These are phyloP conservation scores for Aspergillus sp. DNA, from an alignment of 2,329 filamentous ascomycete species.

Conservation along the genomic window DNA sequence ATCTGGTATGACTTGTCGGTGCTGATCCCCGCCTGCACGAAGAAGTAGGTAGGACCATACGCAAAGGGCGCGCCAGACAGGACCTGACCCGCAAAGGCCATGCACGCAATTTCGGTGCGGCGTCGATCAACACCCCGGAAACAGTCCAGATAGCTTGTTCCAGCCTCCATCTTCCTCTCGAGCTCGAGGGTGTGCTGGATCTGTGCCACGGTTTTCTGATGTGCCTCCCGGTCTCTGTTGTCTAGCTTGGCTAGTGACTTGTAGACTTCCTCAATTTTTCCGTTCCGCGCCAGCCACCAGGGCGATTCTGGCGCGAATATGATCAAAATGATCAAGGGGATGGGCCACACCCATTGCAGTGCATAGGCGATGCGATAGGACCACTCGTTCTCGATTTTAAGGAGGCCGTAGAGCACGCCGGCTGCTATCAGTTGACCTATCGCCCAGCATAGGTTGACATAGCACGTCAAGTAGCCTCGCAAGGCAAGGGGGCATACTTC, in stretches of 20 bases:
- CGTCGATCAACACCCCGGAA: conserved; percentile 34
- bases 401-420: conserved; percentile 31
- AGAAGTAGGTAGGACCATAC: conserved; percentile 41
- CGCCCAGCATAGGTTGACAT: conserved; percentile 43
- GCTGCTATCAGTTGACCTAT: conserved; percentile 28
- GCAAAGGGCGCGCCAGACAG: conserved; percentile 35
- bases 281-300: conserved; percentile 26
- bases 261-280: conserved; percentile 19
- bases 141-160: conserved; percentile 30
- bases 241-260: conserved; percentile 8
- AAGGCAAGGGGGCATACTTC: conserved; percentile 28
- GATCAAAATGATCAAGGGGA: conserved; percentile 21
- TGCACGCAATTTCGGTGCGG: conserved; percentile 42
- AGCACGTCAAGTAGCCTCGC: conserved; percentile 33
- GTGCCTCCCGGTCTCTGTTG: conserved; percentile 11
- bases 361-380: conserved; percentile 38
- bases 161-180: conserved; percentile 28
- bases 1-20: conserved; percentile 34
- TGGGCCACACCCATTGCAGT: conserved; percentile 28
- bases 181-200: conserved; percentile 39
- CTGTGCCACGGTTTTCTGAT: conserved; percentile 30
- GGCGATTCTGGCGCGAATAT: conserved; percentile 26
- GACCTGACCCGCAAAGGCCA: conserved; percentile 38
- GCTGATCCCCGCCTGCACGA: conserved; percentile 40
- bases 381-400: conserved; percentile 31